These are phyloP conservation scores for Hypsizygus ulmarius DNA, from an alignment of 1,284 basidiomycete genomes.

Conservation along the genomic window DNA sequence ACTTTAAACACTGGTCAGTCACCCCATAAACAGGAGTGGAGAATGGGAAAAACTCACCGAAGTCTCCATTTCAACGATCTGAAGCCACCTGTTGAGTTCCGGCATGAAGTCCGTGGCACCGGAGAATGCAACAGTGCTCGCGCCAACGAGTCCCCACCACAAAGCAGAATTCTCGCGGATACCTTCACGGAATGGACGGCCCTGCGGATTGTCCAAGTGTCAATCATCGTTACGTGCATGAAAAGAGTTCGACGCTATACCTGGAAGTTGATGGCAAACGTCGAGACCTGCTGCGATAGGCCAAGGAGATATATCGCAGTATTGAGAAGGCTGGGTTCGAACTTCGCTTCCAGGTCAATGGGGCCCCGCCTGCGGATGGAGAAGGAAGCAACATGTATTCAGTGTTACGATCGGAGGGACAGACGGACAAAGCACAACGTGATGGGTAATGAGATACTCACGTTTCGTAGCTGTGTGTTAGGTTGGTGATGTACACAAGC, in stretches of 20 bases:
- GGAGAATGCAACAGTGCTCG: constrained; percentile 86
- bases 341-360: constrained; percentile 93
- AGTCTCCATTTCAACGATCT: constrained; percentile 89
- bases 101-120: constrained; percentile 93
- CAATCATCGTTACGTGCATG: constrained; percentile 1
- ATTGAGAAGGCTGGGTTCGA: constrained; percentile 89
- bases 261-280: constrained; percentile 96
- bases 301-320: constrained; percentile 93
- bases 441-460: constrained; percentile 46
- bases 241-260: constrained; percentile 30
- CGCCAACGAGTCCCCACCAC: constrained; percentile 89
- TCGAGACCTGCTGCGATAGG: constrained; percentile 93
- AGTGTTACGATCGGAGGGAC: constrained; percentile 1
- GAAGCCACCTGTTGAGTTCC: constrained; percentile 95
- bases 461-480: constrained; percentile 78
- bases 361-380: constrained; percentile 57
- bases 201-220: constrained; percentile 40
- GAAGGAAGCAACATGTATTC: neutral
- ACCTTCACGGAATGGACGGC: constrained; percentile 93
- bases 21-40: neutral
- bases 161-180: constrained; percentile 90
- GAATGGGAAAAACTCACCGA: constrained; percentile 47
- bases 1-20: constrained; percentile 44
- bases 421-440: constrained; percentile 1
- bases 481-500: constrained; percentile 86